Evolutionary conservation across 192 early-diverging fungal genomes (phyloP).

Genomic region (Allomyces arbusculus): DNA sequence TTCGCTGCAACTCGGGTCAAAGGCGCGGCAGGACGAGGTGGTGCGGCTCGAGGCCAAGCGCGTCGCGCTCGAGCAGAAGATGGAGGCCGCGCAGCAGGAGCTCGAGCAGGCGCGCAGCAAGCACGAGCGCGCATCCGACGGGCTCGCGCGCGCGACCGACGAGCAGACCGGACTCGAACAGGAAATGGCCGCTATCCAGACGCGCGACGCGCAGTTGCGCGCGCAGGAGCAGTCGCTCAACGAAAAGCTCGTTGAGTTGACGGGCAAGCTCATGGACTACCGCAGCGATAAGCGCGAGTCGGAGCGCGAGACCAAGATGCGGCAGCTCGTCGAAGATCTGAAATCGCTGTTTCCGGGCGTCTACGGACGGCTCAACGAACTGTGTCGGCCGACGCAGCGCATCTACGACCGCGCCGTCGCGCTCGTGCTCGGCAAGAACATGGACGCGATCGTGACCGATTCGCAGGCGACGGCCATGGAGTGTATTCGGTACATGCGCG

Average conservation of each 20-base stretch:
- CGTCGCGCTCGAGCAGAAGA: slow-evolving; percentile 10
- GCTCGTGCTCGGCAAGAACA: slow-evolving; percentile 68
- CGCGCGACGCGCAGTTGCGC: background rate
- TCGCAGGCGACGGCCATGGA: slow-evolving; percentile 78
- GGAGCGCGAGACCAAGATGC: slow-evolving; percentile 53
- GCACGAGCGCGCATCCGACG: background rate
- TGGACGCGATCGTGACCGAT: slow-evolving; percentile 92
- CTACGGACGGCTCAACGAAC: slow-evolving; percentile 67
- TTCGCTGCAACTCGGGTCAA: slow-evolving; percentile 24
- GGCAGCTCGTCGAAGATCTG: slow-evolving; percentile 54
- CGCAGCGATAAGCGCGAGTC: slow-evolving; percentile 65
- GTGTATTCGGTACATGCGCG: slow-evolving; percentile 84
- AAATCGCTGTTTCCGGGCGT: slow-evolving; percentile 78
- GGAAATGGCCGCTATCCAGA: background rate
- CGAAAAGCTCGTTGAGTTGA: slow-evolving; percentile 59
- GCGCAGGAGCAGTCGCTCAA: slow-evolving; percentile 51
- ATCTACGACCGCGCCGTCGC: slow-evolving; percentile 76
- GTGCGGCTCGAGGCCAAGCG: slow-evolving; percentile 3
- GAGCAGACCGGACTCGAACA: background rate
- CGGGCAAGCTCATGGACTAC: slow-evolving; percentile 59
- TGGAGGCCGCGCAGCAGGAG: slow-evolving; percentile 1
- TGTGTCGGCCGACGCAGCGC: slow-evolving; percentile 79
- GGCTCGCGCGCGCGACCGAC: background rate
- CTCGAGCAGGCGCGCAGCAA: background rate
- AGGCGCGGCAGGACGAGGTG: slow-evolving; percentile 25